phyloP scores from a whole-genome alignment of 140 eudicot genomes.

The Flaveria floridana region DNA sequence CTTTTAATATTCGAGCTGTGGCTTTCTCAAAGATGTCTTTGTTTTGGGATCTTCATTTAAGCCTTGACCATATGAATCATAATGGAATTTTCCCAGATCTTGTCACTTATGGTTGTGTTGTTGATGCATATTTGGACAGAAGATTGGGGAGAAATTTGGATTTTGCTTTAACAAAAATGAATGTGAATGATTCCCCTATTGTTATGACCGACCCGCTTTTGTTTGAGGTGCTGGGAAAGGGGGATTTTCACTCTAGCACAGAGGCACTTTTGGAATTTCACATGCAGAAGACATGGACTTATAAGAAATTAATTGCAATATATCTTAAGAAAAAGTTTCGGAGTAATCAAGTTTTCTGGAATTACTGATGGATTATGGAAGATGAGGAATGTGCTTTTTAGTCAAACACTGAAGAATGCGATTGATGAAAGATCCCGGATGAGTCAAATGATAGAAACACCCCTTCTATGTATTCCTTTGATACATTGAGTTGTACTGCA shows the following conservation, averaged over 20 bases:
- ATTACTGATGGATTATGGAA: conserved; percentile 44
- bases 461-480: neutral
- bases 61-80: conserved; percentile 87
- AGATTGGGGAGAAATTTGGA: conserved; percentile 74
- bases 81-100: conserved; percentile 66
- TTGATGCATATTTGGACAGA: conserved; percentile 86
- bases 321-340: conserved; percentile 66
- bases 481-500: neutral
- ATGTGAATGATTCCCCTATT: conserved; percentile 42
- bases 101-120: conserved; percentile 86
- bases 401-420: neutral
- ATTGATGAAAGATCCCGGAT: neutral
- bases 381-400: neutral
- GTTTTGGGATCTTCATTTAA: conserved; percentile 88
- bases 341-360: conserved; percentile 86
- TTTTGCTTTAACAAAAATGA: conserved; percentile 63
- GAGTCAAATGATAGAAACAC: conserved; percentile 10
- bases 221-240: conserved; percentile 88
- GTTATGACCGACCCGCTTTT: conserved; percentile 61
- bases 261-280: conserved; percentile 65
- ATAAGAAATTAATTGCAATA: conserved; percentile 52
- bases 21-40: conserved; percentile 91
- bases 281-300: conserved; percentile 51
- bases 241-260: conserved; percentile 75
- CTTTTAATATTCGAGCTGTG: conserved; percentile 71